Evolutionary conservation across 352 stramenopile species (phyloP).

Genomic region (Phytophthora cajani): DNA sequence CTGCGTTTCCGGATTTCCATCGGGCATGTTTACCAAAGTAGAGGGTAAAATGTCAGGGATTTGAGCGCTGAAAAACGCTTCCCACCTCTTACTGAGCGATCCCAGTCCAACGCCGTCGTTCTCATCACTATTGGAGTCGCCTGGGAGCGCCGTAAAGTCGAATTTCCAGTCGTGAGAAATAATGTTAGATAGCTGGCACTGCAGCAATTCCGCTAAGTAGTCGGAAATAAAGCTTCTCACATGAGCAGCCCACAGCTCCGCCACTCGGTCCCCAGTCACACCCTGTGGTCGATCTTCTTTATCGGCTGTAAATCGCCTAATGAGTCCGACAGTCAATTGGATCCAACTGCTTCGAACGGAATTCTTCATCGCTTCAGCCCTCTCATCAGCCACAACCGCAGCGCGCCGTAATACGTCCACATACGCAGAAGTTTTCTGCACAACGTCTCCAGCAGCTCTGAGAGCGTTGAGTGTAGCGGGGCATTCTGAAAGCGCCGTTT

Average conservation of each 20-base stretch:
- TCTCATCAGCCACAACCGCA: constrained; percentile 14
- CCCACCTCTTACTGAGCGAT: constrained; percentile 36
- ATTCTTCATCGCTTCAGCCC: constrained; percentile 18
- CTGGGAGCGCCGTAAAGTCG: constrained; percentile 19
- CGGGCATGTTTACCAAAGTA: constrained; percentile 6
- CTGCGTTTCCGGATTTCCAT: constrained; percentile 12
- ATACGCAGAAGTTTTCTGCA: constrained; percentile 29
- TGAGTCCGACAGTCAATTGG: constrained; percentile 21
- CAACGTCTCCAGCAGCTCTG: constrained; percentile 23
- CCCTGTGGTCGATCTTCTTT: constrained; percentile 8
- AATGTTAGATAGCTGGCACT: constrained; percentile 35
- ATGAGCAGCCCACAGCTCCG: constrained; percentile 21
- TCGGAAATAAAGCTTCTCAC: constrained; percentile 33
- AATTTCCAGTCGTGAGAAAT: constrained; percentile 61
- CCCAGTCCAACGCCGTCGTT: background rate
- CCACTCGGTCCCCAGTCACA: constrained; percentile 3
- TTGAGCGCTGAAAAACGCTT: constrained; percentile 34
- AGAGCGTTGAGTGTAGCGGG: constrained; percentile 30
- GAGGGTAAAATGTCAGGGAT: constrained; percentile 50
- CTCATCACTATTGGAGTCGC: background rate
- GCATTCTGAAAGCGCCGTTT: constrained; percentile 16
- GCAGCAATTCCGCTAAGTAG: constrained; percentile 36
- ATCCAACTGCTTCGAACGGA: constrained; percentile 29
- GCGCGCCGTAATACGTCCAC: constrained; percentile 15
- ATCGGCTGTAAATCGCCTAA: constrained; percentile 7